Evolutionary conservation across 2,329 filamentous ascomycete species (phyloP).

Genomic region (Aspergillus ochraceus): DNA sequence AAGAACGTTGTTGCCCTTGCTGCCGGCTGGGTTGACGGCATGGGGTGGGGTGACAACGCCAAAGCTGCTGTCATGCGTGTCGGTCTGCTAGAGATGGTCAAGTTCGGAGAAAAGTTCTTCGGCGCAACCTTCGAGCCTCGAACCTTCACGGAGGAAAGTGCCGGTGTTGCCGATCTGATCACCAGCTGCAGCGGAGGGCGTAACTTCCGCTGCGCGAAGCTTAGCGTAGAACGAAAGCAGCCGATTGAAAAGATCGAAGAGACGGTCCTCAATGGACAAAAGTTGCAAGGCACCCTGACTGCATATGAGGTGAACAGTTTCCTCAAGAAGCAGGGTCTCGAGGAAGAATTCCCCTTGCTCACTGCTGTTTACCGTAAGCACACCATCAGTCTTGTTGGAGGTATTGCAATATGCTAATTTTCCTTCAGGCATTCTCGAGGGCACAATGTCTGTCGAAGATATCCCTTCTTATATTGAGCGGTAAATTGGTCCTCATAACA

Average conservation of each 20-base stretch:
- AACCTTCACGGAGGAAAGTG: slow-evolving; percentile 96
- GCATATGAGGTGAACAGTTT: slow-evolving; percentile 90
- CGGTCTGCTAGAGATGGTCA: slow-evolving; percentile 92
- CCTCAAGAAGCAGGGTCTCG: slow-evolving; percentile 72
- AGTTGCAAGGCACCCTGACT: slow-evolving; percentile 90
- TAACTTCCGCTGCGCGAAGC: slow-evolving; percentile 91
- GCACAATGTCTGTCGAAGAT: slow-evolving; percentile 73
- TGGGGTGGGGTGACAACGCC: slow-evolving; percentile 97
- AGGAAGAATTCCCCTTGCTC: slow-evolving; percentile 86
- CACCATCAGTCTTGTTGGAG: slow-evolving; percentile 7
- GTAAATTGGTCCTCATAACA: slow-evolving; percentile 28
- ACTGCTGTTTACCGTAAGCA: slow-evolving; percentile 72
- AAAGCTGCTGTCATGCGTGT: slow-evolving; percentile 99
- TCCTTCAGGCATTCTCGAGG: slow-evolving; percentile 67
- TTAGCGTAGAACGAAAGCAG: slow-evolving; percentile 76
- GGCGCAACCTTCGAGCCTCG: slow-evolving; percentile 73
- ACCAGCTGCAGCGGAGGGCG: slow-evolving; percentile 89
- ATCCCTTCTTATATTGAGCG: slow-evolving; percentile 69
- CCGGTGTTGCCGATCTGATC: slow-evolving; percentile 92
- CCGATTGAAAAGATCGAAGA: slow-evolving; percentile 84
- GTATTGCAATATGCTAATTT: slow-evolving; percentile 18
- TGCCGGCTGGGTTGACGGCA: slow-evolving; percentile 90
- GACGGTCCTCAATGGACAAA: slow-evolving; percentile 91
- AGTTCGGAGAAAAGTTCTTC: slow-evolving; percentile 94
- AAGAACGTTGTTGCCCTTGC: slow-evolving; percentile 97